Conservation (phyloP, 2,329 filamentous ascomycete species). For the Colletotrichum noveboracense region DNA sequence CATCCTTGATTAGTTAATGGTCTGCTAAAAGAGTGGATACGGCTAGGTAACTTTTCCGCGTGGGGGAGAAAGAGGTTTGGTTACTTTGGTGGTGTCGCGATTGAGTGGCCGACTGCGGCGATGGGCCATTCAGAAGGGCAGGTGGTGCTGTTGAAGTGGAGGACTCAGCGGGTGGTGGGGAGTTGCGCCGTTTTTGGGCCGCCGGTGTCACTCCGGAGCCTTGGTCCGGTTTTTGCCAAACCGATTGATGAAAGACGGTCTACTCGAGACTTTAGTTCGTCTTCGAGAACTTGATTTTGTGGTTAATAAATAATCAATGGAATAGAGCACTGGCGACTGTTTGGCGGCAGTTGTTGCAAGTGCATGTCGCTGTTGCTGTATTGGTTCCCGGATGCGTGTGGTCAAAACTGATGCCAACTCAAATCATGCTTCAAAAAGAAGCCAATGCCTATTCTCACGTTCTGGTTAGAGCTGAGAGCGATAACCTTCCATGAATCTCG, state of each 20-base stretch:
- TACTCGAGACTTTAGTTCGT: not conserved
- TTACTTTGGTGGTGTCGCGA: not conserved
- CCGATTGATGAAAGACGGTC: not conserved
- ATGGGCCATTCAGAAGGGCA: not conserved
- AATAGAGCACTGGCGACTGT: not conserved
- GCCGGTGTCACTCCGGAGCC: not conserved
- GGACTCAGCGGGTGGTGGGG: not conserved
- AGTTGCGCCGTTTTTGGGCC: not conserved
- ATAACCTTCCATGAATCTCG: not conserved
- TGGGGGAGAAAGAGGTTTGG: not conserved
- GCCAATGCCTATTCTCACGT: not conserved
- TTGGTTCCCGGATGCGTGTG: not conserved
- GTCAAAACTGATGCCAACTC: not conserved
- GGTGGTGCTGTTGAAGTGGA: not conserved
- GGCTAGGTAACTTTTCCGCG: not conserved
- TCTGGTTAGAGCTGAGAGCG: not conserved
- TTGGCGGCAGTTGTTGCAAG: not conserved
- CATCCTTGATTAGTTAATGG: not conserved
- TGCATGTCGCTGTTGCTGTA: not conserved
- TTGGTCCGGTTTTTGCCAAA: not conserved
- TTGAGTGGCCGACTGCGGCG: not conserved
- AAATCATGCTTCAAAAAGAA: not conserved
- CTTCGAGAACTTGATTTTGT: not conserved
- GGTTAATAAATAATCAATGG: too few species aligned
- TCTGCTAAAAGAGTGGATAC: conserved; percentile 6